Percentiles rank a stretch among this genome's conserved stretches.
Conservation (phyloP, 306 rosid species). For the Casuarina glauca region DNA sequence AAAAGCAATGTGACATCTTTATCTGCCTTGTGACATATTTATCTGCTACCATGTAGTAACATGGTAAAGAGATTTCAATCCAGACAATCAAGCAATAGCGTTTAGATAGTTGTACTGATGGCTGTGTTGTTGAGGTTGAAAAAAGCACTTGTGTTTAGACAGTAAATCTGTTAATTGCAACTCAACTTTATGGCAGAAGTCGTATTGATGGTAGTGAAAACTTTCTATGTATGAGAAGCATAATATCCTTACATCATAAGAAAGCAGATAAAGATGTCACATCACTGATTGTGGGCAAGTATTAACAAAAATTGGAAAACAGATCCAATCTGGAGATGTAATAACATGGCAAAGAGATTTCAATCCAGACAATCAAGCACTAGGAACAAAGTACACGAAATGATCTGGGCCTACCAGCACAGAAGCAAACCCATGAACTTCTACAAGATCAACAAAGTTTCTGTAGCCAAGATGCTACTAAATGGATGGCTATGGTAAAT, state of each 20-base stretch:
- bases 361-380: not conserved
- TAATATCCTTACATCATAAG: not conserved
- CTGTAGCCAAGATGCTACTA: not conserved
- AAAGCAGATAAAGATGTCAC: not conserved
- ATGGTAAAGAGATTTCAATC: too few species aligned
- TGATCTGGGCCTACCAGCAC: not conserved
- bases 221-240: not conserved
- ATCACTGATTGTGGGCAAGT: not conserved
- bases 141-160: not conserved
- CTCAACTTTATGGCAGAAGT: not conserved
- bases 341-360: not conserved
- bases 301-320: too few species aligned
- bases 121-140: not conserved
- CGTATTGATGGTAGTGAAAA: not conserved
- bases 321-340: too few species aligned
- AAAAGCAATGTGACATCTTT: not conserved
- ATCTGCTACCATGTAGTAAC: too few species aligned
- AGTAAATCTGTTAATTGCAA: not conserved
- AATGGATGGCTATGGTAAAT: not conserved
- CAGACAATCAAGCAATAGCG: too few species aligned
- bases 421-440: not conserved
- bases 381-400: not conserved
- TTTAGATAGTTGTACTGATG: too few species aligned
- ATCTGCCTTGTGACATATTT: too few species aligned
- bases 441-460: not conserved